Conservation (phyloP, 2,329 filamentous ascomycete genomes). For the Paraconiothyrium sp. region DNA sequence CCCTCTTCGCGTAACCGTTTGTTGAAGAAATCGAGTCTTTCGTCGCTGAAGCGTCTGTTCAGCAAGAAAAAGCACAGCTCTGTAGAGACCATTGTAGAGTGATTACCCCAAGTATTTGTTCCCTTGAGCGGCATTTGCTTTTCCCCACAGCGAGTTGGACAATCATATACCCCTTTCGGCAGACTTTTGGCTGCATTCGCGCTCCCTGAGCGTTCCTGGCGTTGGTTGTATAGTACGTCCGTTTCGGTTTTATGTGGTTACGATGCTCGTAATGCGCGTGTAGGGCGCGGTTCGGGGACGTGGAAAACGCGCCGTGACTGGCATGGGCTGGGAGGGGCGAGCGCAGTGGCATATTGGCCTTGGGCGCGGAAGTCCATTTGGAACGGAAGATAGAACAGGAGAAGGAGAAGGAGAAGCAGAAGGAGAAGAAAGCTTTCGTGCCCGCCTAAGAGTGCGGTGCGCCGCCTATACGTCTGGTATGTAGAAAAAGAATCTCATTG, state of each 20-base stretch:
- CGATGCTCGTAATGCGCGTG: slow-evolving; percentile 27
- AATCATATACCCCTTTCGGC: slow-evolving; percentile 45
- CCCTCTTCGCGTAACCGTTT: slow-evolving; percentile 31
- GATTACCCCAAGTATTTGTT: slow-evolving; percentile 24
- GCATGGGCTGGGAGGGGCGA: not conserved
- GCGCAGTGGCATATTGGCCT: not conserved
- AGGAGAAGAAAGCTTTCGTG: not conserved
- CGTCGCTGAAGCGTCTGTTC: slow-evolving; percentile 48
- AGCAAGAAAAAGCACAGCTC: slow-evolving; percentile 44
- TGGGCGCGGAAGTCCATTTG: not conserved
- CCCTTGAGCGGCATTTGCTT: slow-evolving; percentile 32
- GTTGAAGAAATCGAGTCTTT: slow-evolving; percentile 46
- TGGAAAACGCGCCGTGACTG: not conserved
- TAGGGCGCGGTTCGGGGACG: slow-evolving; percentile 1
- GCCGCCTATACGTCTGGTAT: slow-evolving; percentile 1
- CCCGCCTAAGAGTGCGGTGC: not conserved
- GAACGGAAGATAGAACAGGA: not conserved
- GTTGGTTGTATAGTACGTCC: slow-evolving; percentile 26
- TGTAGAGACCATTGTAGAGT: slow-evolving; percentile 48
- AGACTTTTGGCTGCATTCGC: slow-evolving; percentile 25
- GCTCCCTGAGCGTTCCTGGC: slow-evolving; percentile 19
- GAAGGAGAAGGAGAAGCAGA: not conserved
- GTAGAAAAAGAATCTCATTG: slow-evolving; percentile 16
- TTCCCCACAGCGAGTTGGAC: slow-evolving; percentile 35
- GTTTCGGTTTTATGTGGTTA: slow-evolving; percentile 32